Evolutionary conservation across 192 early-diverging fungal species (phyloP).

Genomic region (Backusella tarrabulga): DNA sequence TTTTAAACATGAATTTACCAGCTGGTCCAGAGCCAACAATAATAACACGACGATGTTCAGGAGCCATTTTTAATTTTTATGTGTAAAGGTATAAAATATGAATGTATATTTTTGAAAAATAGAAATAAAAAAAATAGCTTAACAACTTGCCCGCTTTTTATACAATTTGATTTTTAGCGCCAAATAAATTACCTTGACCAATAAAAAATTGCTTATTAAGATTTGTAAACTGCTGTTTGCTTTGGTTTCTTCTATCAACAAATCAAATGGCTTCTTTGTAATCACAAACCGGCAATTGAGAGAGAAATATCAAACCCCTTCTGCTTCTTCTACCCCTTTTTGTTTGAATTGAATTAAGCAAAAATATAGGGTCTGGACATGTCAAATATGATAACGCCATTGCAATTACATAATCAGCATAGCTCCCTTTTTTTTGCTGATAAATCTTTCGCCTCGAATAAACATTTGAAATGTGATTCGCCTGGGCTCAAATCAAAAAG

Average conservation of each 20-base stretch:
- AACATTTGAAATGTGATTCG: not conserved
- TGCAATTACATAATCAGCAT: not conserved
- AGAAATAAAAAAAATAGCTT: not conserved
- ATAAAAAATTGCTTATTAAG: not conserved
- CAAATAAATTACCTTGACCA: not conserved
- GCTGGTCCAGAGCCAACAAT: constrained; percentile 95
- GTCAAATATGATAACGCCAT: not conserved
- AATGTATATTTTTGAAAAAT: not conserved
- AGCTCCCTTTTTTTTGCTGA: not conserved
- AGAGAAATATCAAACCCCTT: not conserved
- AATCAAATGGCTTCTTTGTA: constrained; percentile 3
- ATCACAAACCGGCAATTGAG: not conserved
- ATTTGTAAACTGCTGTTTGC: not conserved
- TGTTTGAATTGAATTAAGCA: not conserved
- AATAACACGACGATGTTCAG: constrained; percentile 52
- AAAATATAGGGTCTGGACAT: not conserved
- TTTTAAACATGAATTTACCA: constrained; percentile 33
- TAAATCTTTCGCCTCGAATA: not conserved
- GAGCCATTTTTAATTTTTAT: constrained; percentile 16
- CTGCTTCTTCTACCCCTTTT: not conserved
- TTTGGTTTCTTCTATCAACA: not conserved
- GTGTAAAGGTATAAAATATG: not conserved
- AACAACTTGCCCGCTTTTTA: not conserved
- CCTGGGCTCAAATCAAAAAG: not conserved
- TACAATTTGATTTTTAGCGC: not conserved